Conservation (phyloP, 2,329 filamentous ascomycete species). For the Hysterium pulicare region DNA sequence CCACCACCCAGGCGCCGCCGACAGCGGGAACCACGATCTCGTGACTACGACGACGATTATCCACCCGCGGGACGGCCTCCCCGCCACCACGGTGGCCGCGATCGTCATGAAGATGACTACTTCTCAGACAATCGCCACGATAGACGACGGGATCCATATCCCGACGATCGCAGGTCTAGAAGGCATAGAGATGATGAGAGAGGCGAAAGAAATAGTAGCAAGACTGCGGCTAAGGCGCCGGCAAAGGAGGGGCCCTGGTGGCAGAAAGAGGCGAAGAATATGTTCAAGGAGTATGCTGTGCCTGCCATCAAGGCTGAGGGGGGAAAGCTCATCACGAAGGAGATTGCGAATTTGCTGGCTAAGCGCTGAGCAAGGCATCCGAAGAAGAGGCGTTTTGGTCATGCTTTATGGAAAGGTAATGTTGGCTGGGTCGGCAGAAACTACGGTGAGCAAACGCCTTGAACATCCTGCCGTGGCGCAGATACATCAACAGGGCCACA, state of each 20-base stretch:
- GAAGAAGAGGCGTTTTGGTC: not conserved
- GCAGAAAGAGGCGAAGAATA: constrained; percentile 28
- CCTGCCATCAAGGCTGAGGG: constrained; percentile 33
- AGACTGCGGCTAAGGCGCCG: constrained; percentile 2
- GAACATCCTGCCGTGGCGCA: too few relatives aligned
- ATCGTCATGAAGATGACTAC: constrained; percentile 22
- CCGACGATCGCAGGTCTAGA: constrained; percentile 6
- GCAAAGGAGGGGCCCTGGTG: constrained; percentile 18
- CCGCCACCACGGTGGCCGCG: constrained; percentile 7
- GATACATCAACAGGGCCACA: too few relatives aligned
- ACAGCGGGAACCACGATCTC: constrained; percentile 4
- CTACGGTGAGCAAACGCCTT: too few relatives aligned
- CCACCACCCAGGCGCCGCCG: constrained; percentile 6
- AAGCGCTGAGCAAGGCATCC: constrained; percentile 11
- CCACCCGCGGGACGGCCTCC: not conserved
- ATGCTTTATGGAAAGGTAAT: too few relatives aligned
- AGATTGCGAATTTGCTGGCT: constrained; percentile 20
- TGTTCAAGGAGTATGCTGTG: constrained; percentile 32
- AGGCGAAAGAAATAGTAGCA: constrained; percentile 2
- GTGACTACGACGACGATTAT: constrained; percentile 9
- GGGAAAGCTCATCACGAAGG: constrained; percentile 27
- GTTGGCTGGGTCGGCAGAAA: too few relatives aligned
- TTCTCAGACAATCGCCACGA: constrained; percentile 24
- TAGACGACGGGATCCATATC: constrained; percentile 14
- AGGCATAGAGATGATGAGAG: constrained; percentile 9